Evolutionary conservation across 352 stramenopile genomes (phyloP), one percentile per base, ranked within the genome.

Genomic region (Phytophthora aleatoria): DNA sequence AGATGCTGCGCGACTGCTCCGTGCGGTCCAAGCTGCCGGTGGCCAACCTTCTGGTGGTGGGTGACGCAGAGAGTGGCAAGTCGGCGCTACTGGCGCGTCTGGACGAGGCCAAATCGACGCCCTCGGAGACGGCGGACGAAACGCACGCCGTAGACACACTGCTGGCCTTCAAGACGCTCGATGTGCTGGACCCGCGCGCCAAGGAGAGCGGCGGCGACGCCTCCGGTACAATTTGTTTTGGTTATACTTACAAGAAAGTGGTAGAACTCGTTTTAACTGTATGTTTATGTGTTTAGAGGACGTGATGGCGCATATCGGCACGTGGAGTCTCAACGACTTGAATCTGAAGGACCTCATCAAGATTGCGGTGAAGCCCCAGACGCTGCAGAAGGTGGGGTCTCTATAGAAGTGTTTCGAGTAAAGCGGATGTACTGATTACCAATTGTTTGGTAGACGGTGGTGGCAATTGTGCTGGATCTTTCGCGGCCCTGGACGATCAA

Each of bases 401-500:
- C 2, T 44, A 38, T 42, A 54, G 3, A 7, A 33, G 8, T 27
- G 7, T 43, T 36, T 52, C 61, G 6, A 36, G 12, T 2, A 52
- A 47, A 26, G 9, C 1, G n/a, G 9, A 11, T 36, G 31, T 8
- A 12, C 31, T 36, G 11, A 36, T 0, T 35, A 53, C 13, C 49
- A 60, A 30, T 33, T 55, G n/a, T 59, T 28, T 41, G 47, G 38
- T 55, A 95, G 67, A 95, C 81, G 3, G 78, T 92, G 36, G 72
- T 83, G 20, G 76, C 65, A 0, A 77, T 95, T 49, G 81, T 90
- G 42, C 39, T 93, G 44, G 87, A 95, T 68, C 58, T 91, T 41
- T 91, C 81, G 41, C 73, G 80, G 27, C 84, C 83, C 10, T 95
- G 87, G 87, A 90, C 83, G 28, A 91, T 95, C 69, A 92, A 95